These are phyloP conservation scores for Dictyostelium capitatum DNA, from an alignment of 78 protist species.

Conservation along the genomic window DNA sequence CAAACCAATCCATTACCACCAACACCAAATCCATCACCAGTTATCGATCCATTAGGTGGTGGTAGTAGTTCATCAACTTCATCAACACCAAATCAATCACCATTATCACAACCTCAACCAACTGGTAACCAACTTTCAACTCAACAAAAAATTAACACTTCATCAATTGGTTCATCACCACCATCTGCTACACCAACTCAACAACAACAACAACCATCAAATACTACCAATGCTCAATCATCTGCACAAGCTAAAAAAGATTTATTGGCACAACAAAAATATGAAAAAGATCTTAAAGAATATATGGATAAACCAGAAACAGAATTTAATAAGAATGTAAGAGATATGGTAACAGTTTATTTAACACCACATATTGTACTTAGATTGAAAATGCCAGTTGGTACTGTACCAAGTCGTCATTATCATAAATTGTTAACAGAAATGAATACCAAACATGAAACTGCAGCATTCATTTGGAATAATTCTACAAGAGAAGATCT, in stretches of 20 bases:
- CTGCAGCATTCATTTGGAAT: conserved; percentile 88
- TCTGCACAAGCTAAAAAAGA: neutral
- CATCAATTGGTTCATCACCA: neutral
- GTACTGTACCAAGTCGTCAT: conserved; percentile 42
- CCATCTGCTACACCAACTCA: conserved; percentile 3
- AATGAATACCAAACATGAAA: conserved; percentile 79
- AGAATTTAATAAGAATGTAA: conserved; percentile 34
- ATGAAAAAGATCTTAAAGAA: conserved; percentile 37
- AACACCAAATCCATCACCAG: neutral
- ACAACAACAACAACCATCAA: neutral
- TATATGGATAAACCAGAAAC: conserved; percentile 50
- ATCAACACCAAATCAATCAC: neutral
- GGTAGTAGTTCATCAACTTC: neutral
- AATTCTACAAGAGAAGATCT: conserved; percentile 79
- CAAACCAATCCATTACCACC: neutral
- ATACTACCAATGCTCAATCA: neutral
- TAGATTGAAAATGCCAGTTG: conserved; percentile 64
- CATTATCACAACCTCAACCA: neutral
- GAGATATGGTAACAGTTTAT: conserved; percentile 26
- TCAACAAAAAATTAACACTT: conserved; percentile 1
- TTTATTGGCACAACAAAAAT: neutral
- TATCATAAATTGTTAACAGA: conserved; percentile 66
- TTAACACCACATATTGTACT: conserved; percentile 50
- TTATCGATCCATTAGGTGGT: neutral
- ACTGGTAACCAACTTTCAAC: neutral